Percentiles rank a stretch among this genome's conserved stretches.
Conservation (phyloP, 2,329 filamentous ascomycete genomes). For the Epicoccum nigrum region DNA sequence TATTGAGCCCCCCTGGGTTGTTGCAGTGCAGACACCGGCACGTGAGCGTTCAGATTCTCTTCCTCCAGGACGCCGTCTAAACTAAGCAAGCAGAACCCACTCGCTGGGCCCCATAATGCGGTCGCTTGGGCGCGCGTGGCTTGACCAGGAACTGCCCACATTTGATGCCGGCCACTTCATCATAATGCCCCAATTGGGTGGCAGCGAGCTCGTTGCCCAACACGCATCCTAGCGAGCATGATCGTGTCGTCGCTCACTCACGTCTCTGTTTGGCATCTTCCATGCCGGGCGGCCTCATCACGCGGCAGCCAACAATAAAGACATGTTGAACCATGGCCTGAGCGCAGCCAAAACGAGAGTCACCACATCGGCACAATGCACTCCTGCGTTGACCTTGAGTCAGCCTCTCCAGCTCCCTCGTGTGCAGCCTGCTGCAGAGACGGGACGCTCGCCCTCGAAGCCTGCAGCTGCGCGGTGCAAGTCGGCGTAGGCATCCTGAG, state of each 20-base stretch:
- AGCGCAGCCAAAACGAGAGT: slow-evolving; percentile 14
- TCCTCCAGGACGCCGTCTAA: slow-evolving; percentile 25
- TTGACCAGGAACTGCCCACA: slow-evolving; percentile 23
- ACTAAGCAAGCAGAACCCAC: slow-evolving; percentile 26
- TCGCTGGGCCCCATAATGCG: slow-evolving; percentile 18
- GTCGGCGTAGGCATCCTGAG: slow-evolving; percentile 3
- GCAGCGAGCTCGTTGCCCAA: slow-evolving; percentile 9
- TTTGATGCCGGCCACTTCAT: slow-evolving; percentile 16
- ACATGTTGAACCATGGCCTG: slow-evolving; percentile 13
- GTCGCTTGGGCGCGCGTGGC: slow-evolving; percentile 33
- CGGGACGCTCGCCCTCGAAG: slow-evolving; percentile 7
- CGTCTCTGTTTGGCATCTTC: slow-evolving; percentile 15
- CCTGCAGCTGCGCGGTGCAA: slow-evolving; percentile 13
- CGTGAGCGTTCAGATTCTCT: slow-evolving; percentile 29
- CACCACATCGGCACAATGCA: slow-evolving; percentile 17
- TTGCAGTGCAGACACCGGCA: slow-evolving; percentile 26
- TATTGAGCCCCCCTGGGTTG: not conserved
- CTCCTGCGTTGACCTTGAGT: slow-evolving; percentile 11
- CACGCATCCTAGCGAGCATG: slow-evolving; percentile 5
- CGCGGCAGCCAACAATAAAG: slow-evolving; percentile 8
- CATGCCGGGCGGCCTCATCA: slow-evolving; percentile 10
- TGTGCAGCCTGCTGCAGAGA: slow-evolving; percentile 10
- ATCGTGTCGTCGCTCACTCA: slow-evolving; percentile 4
- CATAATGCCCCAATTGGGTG: slow-evolving; percentile 15
- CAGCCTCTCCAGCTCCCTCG: slow-evolving; percentile 11